Conservation (phyloP, 345 rosid genomes). For the Noccaea bulbosa region DNA sequence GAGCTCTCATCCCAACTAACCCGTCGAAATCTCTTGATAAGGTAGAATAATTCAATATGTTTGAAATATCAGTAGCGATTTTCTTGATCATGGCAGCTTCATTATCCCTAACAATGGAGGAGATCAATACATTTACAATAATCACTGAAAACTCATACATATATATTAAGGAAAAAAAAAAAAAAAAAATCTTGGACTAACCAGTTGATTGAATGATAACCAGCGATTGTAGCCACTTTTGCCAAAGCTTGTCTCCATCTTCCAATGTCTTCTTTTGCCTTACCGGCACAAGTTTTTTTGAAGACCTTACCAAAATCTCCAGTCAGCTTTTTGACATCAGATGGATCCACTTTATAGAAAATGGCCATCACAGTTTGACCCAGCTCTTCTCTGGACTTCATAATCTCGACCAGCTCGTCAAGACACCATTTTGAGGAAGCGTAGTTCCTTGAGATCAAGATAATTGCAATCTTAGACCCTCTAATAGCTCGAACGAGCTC, state of each 20-base stretch:
- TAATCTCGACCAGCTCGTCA: conserved; percentile 22
- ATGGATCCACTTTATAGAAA: conserved; percentile 21
- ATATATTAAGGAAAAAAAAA: not conserved
- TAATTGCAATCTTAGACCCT: not conserved
- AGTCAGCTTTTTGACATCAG: not conserved
- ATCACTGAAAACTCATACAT: not conserved
- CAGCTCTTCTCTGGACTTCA: conserved; percentile 19
- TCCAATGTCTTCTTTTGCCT: not conserved
- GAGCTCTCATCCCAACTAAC: not conserved
- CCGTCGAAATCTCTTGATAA: not conserved
- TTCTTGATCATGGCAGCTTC: conserved; percentile 9
- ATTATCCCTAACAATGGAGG: not conserved
- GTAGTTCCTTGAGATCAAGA: conserved; percentile 14
- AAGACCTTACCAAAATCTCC: conserved; percentile 20
- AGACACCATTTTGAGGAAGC: conserved; percentile 34
- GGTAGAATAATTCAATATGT: not conserved
- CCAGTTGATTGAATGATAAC: conserved; percentile 6
- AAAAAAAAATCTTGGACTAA: not conserved
- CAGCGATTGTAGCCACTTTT: not conserved
- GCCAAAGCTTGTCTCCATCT: conserved; percentile 20
- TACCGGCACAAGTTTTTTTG: not conserved
- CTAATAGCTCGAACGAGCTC: not conserved
- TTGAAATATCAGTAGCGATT: not conserved
- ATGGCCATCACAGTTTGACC: conserved; percentile 14
- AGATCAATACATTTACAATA: not conserved